Evolutionary conservation across 768 basidiomycete species (phyloP).

Genomic region (Bullera alba): DNA sequence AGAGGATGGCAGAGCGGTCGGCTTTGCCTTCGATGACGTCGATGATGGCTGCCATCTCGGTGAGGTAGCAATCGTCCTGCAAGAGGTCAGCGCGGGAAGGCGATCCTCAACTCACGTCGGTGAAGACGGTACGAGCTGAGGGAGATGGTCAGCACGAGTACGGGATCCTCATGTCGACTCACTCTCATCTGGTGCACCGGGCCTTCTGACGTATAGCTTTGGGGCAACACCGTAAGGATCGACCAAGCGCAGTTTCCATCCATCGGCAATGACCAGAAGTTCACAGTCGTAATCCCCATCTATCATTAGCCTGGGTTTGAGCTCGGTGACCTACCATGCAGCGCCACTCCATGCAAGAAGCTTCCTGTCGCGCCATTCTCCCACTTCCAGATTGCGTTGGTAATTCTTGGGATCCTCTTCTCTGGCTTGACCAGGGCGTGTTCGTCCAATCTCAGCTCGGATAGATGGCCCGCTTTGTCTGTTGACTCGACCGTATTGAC

Average conservation of each 20-base stretch:
- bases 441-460: slow-evolving; percentile 76
- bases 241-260: slow-evolving; percentile 47
- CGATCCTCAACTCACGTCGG: slow-evolving; percentile 13
- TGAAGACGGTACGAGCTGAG: slow-evolving; percentile 20
- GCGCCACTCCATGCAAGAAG: slow-evolving; percentile 74
- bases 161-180: slow-evolving; percentile 1
- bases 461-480: slow-evolving; percentile 74
- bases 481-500: slow-evolving; percentile 83
- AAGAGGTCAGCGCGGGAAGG: background rate
- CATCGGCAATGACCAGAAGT: slow-evolving; percentile 85
- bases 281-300: slow-evolving; percentile 79
- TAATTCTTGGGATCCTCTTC: slow-evolving; percentile 86
- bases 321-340: slow-evolving; percentile 57
- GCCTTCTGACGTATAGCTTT: slow-evolving; percentile 70
- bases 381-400: slow-evolving; percentile 91
- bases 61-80: slow-evolving; percentile 22
- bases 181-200: slow-evolving; percentile 49
- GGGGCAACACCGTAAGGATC: slow-evolving; percentile 90
- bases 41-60: slow-evolving; percentile 18
- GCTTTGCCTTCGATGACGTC: slow-evolving; percentile 24
- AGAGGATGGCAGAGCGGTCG: slow-evolving; percentile 11
- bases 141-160: background rate
- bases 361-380: slow-evolving; percentile 85
- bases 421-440: slow-evolving; percentile 66
- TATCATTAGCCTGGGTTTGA: background rate